Conservation (phyloP, 2,329 filamentous ascomycete genomes). For the Tympanopsis confertula region DNA sequence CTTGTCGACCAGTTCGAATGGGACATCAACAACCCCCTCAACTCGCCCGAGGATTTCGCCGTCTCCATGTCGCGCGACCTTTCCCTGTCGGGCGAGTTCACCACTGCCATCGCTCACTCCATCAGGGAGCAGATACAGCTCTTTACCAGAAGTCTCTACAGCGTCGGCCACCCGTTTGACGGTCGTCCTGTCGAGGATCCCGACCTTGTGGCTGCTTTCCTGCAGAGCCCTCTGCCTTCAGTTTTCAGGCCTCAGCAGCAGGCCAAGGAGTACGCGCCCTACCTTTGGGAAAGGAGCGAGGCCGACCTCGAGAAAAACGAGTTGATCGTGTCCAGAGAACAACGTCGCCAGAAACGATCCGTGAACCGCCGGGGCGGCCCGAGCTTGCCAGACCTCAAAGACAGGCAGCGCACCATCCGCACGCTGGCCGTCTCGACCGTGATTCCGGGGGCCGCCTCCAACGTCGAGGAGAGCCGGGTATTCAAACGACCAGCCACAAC, state of each 20-base stretch:
- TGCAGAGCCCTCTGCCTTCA: constrained; percentile 69
- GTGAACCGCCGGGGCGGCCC: constrained; percentile 89
- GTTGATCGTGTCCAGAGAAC: constrained; percentile 83
- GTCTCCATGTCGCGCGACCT: constrained; percentile 79
- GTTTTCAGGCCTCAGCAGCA: constrained; percentile 86
- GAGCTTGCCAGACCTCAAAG: constrained; percentile 87
- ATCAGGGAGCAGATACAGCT: constrained; percentile 93
- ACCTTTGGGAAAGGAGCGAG: constrained; percentile 87
- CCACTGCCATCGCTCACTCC: constrained; percentile 92
- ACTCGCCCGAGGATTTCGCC: constrained; percentile 91
- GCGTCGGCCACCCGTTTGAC: constrained; percentile 88
- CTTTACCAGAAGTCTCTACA: constrained; percentile 86
- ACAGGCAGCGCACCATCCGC: constrained; percentile 82
- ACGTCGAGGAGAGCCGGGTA: constrained; percentile 73
- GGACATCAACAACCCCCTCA: constrained; percentile 92
- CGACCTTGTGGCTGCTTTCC: constrained; percentile 74
- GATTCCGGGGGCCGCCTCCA: constrained; percentile 71
- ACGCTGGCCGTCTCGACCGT: constrained; percentile 87
- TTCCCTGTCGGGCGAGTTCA: constrained; percentile 87
- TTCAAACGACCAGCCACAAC: no score
- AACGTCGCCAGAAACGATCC: constrained; percentile 86
- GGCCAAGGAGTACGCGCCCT: constrained; percentile 87
- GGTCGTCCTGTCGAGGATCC: constrained; percentile 85
- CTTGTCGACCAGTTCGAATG: constrained; percentile 96
- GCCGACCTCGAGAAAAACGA: constrained; percentile 83